Evolutionary conservation across 176 grass and related monocot genomes (phyloP).

Genomic region (Bothriochloa decipiens): DNA sequence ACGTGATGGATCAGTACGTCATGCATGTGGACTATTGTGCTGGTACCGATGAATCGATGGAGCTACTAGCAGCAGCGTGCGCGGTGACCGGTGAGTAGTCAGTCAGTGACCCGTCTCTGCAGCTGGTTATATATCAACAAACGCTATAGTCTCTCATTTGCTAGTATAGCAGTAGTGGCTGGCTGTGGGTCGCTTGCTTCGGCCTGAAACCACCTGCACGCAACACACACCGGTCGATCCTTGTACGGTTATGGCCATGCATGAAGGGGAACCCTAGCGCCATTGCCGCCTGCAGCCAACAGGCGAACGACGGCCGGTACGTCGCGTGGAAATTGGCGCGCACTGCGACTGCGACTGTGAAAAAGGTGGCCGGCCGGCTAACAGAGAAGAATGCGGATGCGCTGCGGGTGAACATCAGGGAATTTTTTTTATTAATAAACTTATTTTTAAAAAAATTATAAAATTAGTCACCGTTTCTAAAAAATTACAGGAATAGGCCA

Average conservation of each 20-base stretch:
- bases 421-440: no score
- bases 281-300: background rate
- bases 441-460: no score
- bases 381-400: background rate
- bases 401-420: background rate
- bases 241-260: background rate
- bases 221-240: background rate
- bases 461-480: no score
- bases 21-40: conserved; percentile 18
- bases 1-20: no score
- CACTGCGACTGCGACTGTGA: background rate
- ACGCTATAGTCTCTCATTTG: background rate
- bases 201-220: background rate
- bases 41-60: background rate
- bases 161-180: background rate
- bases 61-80: background rate
- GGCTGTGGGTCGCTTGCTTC: background rate
- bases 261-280: no score
- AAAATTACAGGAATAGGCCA: no score
- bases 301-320: background rate
- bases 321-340: background rate
- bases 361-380: background rate
- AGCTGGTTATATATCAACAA: conserved; percentile 10
- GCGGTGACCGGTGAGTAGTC: conserved; percentile 42
- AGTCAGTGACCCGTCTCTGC: conserved; percentile 21